Percentiles rank a stretch among this genome's conserved stretches.
Conservation (phyloP, 371 early-diverging fungal species). For the Catenaria anguillulae region DNA sequence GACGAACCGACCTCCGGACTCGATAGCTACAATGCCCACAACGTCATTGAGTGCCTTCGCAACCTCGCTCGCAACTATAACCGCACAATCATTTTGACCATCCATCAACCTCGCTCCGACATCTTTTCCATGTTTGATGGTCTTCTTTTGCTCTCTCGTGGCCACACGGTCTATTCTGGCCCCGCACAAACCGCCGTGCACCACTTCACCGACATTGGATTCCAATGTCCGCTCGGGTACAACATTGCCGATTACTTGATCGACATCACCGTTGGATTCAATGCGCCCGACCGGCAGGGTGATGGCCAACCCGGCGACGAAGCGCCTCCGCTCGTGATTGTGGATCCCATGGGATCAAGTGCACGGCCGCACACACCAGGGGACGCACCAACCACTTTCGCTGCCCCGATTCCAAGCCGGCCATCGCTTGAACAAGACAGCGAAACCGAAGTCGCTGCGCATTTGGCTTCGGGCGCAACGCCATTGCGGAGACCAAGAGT, state of each 20-base stretch:
- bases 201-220: conserved; percentile 53
- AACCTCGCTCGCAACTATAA: conserved; percentile 61
- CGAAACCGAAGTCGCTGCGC: too few relatives aligned
- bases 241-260: conserved; percentile 85
- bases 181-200: conserved; percentile 16
- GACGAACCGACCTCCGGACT: conserved; percentile 84
- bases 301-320: conserved; percentile 6
- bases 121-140: conserved; percentile 81
- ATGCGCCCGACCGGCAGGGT: not conserved
- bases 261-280: conserved; percentile 49
- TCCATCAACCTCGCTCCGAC: conserved; percentile 90
- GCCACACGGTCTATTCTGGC: conserved; percentile 68
- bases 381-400: conserved; percentile 54
- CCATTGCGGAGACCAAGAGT: too few relatives aligned
- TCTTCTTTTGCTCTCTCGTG: conserved; percentile 68
- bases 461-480: too few relatives aligned
- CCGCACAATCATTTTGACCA: conserved; percentile 80
- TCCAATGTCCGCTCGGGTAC: conserved; percentile 71
- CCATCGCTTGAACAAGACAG: too few relatives aligned
- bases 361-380: conserved; percentile 34
- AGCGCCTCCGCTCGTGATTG: not conserved
- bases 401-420: too few relatives aligned
- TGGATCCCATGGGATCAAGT: not conserved
- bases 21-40: conserved; percentile 84
- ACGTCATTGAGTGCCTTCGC: conserved; percentile 72